Evolutionary conservation across 768 basidiomycete species (phyloP).

Genomic region (Cubamyces sp.): DNA sequence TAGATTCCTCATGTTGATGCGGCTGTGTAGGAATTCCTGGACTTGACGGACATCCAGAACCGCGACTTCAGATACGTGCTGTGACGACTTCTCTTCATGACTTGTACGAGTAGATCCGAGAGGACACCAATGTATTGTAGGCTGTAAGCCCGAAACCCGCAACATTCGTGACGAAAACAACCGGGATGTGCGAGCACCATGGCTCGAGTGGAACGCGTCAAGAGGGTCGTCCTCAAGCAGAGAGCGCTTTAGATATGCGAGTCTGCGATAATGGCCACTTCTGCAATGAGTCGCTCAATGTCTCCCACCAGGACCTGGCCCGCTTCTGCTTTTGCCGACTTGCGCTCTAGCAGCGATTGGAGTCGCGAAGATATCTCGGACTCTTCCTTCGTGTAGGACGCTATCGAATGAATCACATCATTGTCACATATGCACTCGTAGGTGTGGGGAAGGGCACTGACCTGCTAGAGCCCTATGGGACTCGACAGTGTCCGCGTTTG

Average conservation of each 20-base stretch:
- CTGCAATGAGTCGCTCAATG: conserved; percentile 23
- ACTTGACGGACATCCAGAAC: conserved; percentile 75
- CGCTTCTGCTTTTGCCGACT: conserved; percentile 18
- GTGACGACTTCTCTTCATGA: conserved; percentile 47
- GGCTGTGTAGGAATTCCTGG: conserved; percentile 62
- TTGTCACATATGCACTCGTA: background rate
- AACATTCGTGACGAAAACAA: background rate
- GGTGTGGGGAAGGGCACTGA: background rate
- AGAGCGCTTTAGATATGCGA: background rate
- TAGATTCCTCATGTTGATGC: background rate
- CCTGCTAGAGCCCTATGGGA: background rate
- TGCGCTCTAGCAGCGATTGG: conserved; percentile 21
- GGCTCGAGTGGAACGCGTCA: background rate
- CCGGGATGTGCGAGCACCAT: background rate
- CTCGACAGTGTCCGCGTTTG: background rate
- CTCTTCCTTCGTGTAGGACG: background rate
- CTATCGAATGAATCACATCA: background rate
- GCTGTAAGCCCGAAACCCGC: background rate
- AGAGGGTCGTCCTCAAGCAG: background rate
- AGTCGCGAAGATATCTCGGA: conserved; percentile 2
- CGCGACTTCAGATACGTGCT: conserved; percentile 75
- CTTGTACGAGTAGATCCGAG: conserved; percentile 4
- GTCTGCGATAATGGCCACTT: conserved; percentile 14
- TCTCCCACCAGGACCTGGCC: conserved; percentile 16
- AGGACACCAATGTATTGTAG: background rate